Conservation (phyloP, 2,329 filamentous ascomycete genomes). For the Ophiocordyceps camponoti-floridani region DNA sequence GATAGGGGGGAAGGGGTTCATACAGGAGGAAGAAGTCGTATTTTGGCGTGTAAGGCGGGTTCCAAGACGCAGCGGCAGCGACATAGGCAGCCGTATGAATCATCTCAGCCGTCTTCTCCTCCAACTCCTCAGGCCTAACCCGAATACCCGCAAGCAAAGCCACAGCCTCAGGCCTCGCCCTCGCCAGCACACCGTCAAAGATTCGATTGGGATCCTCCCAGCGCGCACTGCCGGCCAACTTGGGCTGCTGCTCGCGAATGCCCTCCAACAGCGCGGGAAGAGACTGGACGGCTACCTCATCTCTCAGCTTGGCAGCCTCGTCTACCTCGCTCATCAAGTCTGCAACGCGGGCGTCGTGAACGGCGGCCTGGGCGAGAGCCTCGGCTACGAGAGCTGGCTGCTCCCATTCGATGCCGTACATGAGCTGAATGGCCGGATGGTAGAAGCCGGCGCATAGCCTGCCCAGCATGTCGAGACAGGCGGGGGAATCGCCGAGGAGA, state of each 20-base stretch:
- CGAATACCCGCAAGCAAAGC: slow-evolving; percentile 39
- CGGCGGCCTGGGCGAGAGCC: slow-evolving; percentile 57
- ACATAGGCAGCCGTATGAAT: slow-evolving; percentile 41
- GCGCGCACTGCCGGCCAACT: slow-evolving; percentile 31
- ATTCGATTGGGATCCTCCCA: slow-evolving; percentile 43
- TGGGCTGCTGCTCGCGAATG: slow-evolving; percentile 31
- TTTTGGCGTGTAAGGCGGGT: slow-evolving; percentile 45
- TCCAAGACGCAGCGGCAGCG: slow-evolving; percentile 37
- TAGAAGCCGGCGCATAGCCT: slow-evolving; percentile 53
- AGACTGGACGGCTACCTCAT: slow-evolving; percentile 5
- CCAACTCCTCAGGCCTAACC: slow-evolving; percentile 37
- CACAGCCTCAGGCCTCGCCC: slow-evolving; percentile 46
- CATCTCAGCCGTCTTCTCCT: slow-evolving; percentile 42
- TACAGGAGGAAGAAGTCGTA: slow-evolving; percentile 64
- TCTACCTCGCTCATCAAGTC: slow-evolving; percentile 37
- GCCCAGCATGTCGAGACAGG: slow-evolving; percentile 50
- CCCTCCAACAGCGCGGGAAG: slow-evolving; percentile 42
- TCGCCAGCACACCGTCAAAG: slow-evolving; percentile 46
- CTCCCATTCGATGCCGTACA: slow-evolving; percentile 67
- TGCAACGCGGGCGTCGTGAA: slow-evolving; percentile 42
- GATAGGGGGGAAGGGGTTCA: slow-evolving; percentile 6
- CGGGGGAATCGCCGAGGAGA: slow-evolving; percentile 48
- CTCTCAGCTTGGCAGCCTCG: slow-evolving; percentile 7
- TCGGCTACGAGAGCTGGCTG: slow-evolving; percentile 71
- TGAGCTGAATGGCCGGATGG: slow-evolving; percentile 71